A percentile compares a stretch with the other conserved stretches of the same genome.
Conservation (phyloP, 2,329 filamentous ascomycete species). For the Botryotinia narcissicola region DNA sequence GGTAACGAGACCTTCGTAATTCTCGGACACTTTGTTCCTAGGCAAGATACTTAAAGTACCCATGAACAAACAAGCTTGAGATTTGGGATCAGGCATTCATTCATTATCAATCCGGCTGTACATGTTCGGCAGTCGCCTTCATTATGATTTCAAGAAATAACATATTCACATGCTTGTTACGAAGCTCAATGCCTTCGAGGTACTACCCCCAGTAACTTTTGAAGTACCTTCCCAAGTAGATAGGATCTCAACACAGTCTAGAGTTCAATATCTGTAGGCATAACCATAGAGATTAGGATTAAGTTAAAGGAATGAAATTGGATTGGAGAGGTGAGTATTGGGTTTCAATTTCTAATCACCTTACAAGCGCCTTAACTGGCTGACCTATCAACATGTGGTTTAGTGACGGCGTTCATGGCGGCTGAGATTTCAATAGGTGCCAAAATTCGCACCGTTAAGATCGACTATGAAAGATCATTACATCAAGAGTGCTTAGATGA, state of each 20-base stretch:
- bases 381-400: background rate
- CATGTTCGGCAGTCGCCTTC: background rate
- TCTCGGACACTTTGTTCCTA: background rate
- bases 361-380: background rate
- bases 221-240: slow-evolving; percentile 9
- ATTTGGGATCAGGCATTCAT: background rate
- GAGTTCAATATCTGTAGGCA: background rate
- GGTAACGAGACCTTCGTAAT: background rate
- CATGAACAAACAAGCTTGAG: background rate
- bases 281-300: background rate
- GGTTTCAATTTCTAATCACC: background rate
- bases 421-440: background rate
- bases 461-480: background rate
- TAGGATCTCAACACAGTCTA: background rate
- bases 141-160: background rate
- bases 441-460: background rate
- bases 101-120: background rate
- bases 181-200: background rate
- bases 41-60: background rate
- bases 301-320: background rate
- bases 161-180: slow-evolving; percentile 4
- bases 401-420: background rate
- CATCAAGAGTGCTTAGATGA: background rate
- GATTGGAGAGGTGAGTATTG: background rate
- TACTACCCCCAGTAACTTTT: background rate